Evolutionary conservation across 2,329 filamentous ascomycete species (phyloP).

Genomic region (Talaromyces verruculosus): DNA sequence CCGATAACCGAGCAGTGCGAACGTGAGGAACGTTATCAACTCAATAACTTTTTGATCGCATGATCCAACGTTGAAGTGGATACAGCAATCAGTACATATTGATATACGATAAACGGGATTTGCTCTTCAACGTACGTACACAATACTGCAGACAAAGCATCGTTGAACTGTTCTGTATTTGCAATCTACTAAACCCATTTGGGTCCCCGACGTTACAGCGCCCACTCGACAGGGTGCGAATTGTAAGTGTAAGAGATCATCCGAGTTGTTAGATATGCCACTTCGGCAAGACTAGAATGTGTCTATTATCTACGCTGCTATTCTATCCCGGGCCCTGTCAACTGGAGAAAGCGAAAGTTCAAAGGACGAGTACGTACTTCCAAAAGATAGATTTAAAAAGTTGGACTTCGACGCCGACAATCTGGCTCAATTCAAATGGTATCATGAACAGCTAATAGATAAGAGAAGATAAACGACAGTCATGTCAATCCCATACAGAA

Average conservation of each 20-base stretch:
- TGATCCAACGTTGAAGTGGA: background rate
- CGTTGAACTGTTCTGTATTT: background rate
- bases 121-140: background rate
- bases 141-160: background rate
- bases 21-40: background rate
- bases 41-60: background rate
- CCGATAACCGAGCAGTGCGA: background rate
- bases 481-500: background rate
- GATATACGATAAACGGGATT: background rate
- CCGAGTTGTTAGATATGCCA: too few relatives aligned
- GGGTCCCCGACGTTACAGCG: background rate
- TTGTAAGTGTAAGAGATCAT: too few relatives aligned
- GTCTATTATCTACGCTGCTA: too few relatives aligned
- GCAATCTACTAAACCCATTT: background rate
- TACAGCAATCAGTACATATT: background rate
- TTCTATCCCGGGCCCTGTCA: too few relatives aligned
- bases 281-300: too few relatives aligned
- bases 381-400: background rate
- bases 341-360: too few relatives aligned
- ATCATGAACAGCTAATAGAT: conserved; percentile 12
- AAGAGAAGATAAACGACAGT: conserved; percentile 10
- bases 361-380: background rate
- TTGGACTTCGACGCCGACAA: background rate
- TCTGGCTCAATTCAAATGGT: conserved; percentile 17
- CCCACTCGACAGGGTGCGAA: too few relatives aligned